These are phyloP conservation scores for Komagataella phaffii DNA, from an alignment of 805 yeast genomes.

Conservation along the genomic window DNA sequence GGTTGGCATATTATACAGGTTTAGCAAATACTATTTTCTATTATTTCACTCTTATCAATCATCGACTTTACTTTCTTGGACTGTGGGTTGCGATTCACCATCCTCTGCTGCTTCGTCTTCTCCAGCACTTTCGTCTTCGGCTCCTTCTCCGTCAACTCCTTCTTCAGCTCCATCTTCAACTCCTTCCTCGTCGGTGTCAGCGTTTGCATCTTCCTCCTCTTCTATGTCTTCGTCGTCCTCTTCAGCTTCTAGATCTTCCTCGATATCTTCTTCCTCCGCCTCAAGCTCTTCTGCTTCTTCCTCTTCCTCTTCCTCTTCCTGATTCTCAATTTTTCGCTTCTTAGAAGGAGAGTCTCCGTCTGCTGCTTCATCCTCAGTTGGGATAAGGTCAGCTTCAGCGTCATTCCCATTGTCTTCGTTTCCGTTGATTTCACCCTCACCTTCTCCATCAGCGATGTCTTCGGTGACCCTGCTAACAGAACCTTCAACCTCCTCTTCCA, in stretches of 20 bases:
- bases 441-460: constrained; percentile 27
- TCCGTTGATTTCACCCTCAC: constrained; percentile 24
- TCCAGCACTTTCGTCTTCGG: constrained; percentile 5
- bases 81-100: neutral
- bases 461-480: constrained; percentile 33
- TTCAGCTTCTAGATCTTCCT: constrained; percentile 14
- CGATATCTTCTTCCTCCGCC: constrained; percentile 14
- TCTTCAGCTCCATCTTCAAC: constrained; percentile 6
- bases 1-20: neutral
- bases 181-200: constrained; percentile 11
- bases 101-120: constrained; percentile 2
- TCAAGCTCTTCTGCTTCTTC: constrained; percentile 15
- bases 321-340: constrained; percentile 6
- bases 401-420: constrained; percentile 22
- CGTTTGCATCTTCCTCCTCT: constrained; percentile 13
- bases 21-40: neutral
- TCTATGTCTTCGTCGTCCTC: constrained; percentile 11
- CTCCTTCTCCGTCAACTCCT: constrained; percentile 6
- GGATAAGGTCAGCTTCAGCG: constrained; percentile 18
- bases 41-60: neutral
- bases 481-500: constrained; percentile 44
- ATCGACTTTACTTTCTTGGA: neutral
- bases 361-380: constrained; percentile 15
- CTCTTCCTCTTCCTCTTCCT: constrained; percentile 11
- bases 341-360: constrained; percentile 10